Percentiles rank a stretch among this genome's conserved stretches.
Evolutionary conservation across 371 early-diverging fungal genomes (phyloP).

Genomic region (Batkoa obscura): DNA sequence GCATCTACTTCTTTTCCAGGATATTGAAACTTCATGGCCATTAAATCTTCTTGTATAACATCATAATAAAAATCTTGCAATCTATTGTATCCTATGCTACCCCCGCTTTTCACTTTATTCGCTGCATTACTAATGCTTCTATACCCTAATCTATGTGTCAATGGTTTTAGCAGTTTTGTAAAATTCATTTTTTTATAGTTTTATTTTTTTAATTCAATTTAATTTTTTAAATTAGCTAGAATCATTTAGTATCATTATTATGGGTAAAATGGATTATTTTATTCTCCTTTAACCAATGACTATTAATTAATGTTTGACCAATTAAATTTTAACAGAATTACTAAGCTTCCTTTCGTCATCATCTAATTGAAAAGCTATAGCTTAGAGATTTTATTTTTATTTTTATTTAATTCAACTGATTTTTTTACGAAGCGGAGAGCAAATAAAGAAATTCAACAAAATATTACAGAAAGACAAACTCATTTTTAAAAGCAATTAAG

Average conservation of each 20-base stretch:
- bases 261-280: background rate
- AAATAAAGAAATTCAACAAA: no score
- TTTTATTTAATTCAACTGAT: no score
- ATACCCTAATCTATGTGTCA: background rate
- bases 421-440: no score
- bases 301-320: background rate
- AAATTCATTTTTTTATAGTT: background rate
- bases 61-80: conserved; percentile 6
- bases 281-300: background rate
- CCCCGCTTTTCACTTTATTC: background rate
- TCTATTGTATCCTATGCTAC: background rate
- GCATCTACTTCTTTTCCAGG: no score
- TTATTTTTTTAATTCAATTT: background rate
- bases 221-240: background rate
- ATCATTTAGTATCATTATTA: background rate
- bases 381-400: no score
- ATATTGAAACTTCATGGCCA: background rate
- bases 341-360: background rate
- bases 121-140: background rate
- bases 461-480: background rate
- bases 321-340: background rate
- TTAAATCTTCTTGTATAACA: conserved; percentile 1
- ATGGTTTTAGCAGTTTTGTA: background rate
- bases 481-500: background rate
- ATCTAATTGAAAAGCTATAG: no score